A percentile compares a stretch with the other conserved stretches of the same genome.
phyloP scores from a whole-genome alignment of 768 basidiomycete genomes.

The Xerocomellus amylosporus region DNA sequence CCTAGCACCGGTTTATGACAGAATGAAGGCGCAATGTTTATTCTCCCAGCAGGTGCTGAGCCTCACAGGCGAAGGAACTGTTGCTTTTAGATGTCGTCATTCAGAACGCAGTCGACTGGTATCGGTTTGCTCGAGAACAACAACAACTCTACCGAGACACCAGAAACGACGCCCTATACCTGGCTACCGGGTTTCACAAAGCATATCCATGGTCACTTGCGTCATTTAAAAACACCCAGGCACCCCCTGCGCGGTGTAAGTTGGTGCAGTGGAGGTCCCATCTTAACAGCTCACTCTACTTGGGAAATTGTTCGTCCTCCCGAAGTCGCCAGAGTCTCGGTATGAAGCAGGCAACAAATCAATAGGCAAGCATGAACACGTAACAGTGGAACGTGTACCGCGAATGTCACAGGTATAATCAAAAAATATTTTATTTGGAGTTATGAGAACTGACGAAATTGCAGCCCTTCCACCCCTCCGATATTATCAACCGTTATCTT shows the following conservation, averaged over 20 bases:
- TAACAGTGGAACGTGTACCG: no score
- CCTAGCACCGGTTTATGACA: background rate
- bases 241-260: background rate
- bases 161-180: conserved; percentile 20
- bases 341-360: no score
- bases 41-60: conserved; percentile 27
- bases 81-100: conserved; percentile 17
- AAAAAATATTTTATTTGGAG: background rate
- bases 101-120: conserved; percentile 23
- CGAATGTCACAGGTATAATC: no score
- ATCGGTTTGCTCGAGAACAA: conserved; percentile 15
- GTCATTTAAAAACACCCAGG: background rate
- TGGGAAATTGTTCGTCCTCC: background rate
- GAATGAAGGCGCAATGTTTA: conserved; percentile 28
- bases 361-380: no score
- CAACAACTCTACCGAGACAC: background rate
- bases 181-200: conserved; percentile 15
- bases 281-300: background rate
- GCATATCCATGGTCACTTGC: conserved; percentile 25
- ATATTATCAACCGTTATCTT: background rate
- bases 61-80: conserved; percentile 9
- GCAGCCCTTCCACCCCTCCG: background rate
- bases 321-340: no score
- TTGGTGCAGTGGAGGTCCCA: no score
- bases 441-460: background rate